Conservation (phyloP, 148 eudicot species). For the Camellia japonica region DNA sequence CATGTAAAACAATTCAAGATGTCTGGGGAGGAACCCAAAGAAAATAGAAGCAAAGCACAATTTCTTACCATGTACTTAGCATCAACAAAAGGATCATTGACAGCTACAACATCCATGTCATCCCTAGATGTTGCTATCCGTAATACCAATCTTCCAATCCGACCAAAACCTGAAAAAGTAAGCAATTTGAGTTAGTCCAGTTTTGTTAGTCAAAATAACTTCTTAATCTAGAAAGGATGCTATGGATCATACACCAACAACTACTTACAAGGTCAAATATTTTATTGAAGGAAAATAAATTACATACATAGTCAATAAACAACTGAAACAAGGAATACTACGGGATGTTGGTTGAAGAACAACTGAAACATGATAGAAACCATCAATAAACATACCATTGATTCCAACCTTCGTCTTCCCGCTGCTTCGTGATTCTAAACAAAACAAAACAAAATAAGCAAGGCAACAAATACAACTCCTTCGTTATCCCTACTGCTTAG, state of each 20-base stretch:
- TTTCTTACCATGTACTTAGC: constrained; percentile 80
- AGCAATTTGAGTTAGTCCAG: background rate
- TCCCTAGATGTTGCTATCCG: constrained; percentile 79
- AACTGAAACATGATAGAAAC: background rate
- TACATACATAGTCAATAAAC: too few relatives aligned
- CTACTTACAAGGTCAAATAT: too few relatives aligned
- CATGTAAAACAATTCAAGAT: background rate
- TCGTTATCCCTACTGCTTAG: background rate
- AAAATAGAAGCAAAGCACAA: background rate
- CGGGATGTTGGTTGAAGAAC: background rate
- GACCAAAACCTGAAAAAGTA: constrained; percentile 69
- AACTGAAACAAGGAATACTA: background rate
- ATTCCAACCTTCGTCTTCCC: constrained; percentile 86
- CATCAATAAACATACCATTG: constrained; percentile 57
- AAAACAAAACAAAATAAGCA: background rate
- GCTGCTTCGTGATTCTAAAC: constrained; percentile 52
- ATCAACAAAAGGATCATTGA: constrained; percentile 93
- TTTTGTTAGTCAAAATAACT: background rate
- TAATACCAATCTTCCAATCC: constrained; percentile 85
- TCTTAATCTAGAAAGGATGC: too few relatives aligned
- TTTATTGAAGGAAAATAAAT: too few relatives aligned
- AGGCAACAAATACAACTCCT: constrained; percentile 12
- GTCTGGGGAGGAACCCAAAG: background rate
- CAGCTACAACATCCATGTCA: constrained; percentile 94
- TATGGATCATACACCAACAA: too few relatives aligned